A percentile compares a stretch with the other conserved stretches of the same genome.
Conservation (phyloP, 2,329 filamentous ascomycete species). For the Colletotrichum gloeosporioides region DNA sequence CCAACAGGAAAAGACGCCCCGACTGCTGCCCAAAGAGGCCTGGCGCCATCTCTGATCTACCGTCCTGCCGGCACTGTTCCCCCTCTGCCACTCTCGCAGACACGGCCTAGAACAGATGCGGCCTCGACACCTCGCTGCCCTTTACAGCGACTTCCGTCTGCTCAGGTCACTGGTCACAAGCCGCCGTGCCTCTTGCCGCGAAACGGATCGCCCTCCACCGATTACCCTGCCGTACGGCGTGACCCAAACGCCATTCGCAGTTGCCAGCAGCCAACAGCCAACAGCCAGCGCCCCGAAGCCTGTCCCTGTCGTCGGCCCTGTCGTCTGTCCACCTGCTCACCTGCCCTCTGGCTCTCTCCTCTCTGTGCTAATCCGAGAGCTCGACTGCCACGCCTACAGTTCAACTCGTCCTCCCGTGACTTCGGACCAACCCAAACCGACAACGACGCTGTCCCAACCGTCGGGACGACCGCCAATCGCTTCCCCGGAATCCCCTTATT, state of each 20-base stretch:
- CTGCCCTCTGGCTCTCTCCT: background rate
- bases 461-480: conserved; percentile 20
- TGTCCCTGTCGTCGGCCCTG: background rate
- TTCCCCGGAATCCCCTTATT: background rate
- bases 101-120: conserved; percentile 13
- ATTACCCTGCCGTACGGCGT: background rate
- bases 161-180: conserved; percentile 7
- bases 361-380: background rate
- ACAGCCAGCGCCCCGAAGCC: background rate
- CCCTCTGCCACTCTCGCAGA: conserved; percentile 10
- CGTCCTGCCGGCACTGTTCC: conserved; percentile 19
- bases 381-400: background rate
- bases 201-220: conserved; percentile 17
- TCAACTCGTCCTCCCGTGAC: background rate
- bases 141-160: conserved; percentile 10
- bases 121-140: conserved; percentile 10
- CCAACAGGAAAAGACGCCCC: background rate
- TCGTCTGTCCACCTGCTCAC: conserved; percentile 7
- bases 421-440: conserved; percentile 17
- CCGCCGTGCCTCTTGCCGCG: conserved; percentile 7
- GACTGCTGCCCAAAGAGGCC: background rate
- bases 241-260: background rate
- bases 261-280: background rate
- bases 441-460: background rate
- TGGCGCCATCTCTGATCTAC: conserved; percentile 4